A percentile compares a stretch with the other conserved stretches of the same genome.
Evolutionary conservation across 371 early-diverging fungal species (phyloP).

Genomic region (Rhizomucor miehei): DNA sequence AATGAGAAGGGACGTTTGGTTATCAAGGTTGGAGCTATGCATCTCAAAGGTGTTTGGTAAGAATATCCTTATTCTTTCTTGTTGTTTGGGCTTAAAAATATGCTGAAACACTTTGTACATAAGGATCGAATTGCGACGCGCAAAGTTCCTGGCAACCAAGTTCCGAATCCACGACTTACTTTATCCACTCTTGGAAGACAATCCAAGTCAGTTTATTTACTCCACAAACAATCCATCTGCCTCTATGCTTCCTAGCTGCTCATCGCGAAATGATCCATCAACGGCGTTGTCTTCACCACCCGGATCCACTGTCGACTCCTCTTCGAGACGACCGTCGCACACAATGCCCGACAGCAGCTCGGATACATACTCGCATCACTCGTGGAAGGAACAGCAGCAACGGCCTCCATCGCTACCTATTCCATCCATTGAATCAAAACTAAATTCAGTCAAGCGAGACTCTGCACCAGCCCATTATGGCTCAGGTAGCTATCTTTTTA

Average conservation of each 20-base stretch:
- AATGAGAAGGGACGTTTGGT: constrained; percentile 73
- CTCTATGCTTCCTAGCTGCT: constrained; percentile 36
- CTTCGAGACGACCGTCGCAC: background rate
- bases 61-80: constrained; percentile 3
- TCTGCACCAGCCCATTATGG: background rate
- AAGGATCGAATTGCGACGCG: constrained; percentile 64
- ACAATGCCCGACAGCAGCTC: background rate
- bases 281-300: background rate
- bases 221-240: constrained; percentile 20
- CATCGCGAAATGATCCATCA: constrained; percentile 52
- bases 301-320: background rate
- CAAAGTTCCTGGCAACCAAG: constrained; percentile 55
- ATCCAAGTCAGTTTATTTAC: constrained; percentile 45
- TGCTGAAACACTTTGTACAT: background rate
- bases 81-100: constrained; percentile 20
- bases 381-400: background rate
- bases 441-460: no score
- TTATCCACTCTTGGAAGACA: constrained; percentile 69
- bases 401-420: no score
- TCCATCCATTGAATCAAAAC: no score
- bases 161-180: constrained; percentile 60
- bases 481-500: background rate
- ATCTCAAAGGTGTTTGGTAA: constrained; percentile 78
- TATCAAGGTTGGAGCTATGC: constrained; percentile 77
- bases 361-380: background rate